These are phyloP conservation scores for Phytophthora tubulina DNA, from an alignment of 352 stramenopile species.

Conservation along the genomic window DNA sequence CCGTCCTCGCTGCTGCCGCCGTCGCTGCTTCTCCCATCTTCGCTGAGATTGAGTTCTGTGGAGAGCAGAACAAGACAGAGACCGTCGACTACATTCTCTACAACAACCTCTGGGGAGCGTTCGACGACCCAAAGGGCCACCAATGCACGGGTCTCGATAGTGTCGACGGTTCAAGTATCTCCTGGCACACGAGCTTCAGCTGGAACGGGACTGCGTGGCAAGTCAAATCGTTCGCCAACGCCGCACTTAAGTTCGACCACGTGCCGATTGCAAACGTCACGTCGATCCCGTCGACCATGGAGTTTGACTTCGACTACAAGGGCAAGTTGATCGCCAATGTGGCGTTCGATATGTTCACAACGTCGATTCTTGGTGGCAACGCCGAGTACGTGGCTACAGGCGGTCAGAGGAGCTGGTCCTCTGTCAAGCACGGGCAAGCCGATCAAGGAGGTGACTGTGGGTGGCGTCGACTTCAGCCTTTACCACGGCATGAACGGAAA, in stretches of 20 bases:
- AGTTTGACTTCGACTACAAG: conserved; percentile 42
- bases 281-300: conserved; percentile 44
- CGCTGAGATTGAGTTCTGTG: conserved; percentile 36
- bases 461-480: conserved; percentile 16
- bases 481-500: conserved; percentile 44
- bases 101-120: conserved; percentile 49
- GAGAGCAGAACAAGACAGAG: conserved; percentile 35
- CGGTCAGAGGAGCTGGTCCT: conserved; percentile 1
- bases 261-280: conserved; percentile 33
- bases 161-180: conserved; percentile 9
- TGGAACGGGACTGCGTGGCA: conserved; percentile 12
- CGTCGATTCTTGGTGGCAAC: conserved; percentile 29
- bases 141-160: conserved; percentile 14
- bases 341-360: conserved; percentile 48
- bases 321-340: conserved; percentile 22
- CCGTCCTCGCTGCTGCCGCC: too few species aligned
- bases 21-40: conserved; percentile 12
- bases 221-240: conserved; percentile 21
- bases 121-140: conserved; percentile 28
- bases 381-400: not conserved
- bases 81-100: conserved; percentile 49
- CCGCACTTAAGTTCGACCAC: conserved; percentile 8
- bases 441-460: conserved; percentile 21
- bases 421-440: conserved; percentile 6
- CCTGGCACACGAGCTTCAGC: conserved; percentile 19